These are phyloP conservation scores for Ceratocystis huliohia DNA, from an alignment of 2,329 filamentous ascomycete genomes.

Conservation along the genomic window DNA sequence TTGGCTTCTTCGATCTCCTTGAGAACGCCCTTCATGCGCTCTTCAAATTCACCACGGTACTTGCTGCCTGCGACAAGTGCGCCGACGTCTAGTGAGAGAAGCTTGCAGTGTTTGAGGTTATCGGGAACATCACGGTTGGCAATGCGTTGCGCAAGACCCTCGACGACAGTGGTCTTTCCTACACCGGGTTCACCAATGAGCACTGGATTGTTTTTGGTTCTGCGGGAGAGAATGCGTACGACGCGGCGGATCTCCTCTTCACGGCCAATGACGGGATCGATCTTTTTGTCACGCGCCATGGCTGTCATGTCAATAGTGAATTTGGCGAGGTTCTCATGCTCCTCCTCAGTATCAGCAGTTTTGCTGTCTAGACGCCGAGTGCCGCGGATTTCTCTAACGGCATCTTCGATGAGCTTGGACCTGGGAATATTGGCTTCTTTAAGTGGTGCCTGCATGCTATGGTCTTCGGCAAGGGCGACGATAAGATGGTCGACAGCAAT, in stretches of 20 bases:
- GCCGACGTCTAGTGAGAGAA: conserved; percentile 90
- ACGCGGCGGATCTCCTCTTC: conserved; percentile 92
- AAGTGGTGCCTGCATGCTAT: conserved; percentile 57
- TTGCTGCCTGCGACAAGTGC: conserved; percentile 94
- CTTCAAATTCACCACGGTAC: conserved; percentile 96
- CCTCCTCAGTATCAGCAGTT: conserved; percentile 82
- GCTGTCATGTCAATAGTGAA: conserved; percentile 98
- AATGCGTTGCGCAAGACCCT: conserved; percentile 88
- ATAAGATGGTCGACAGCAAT: conserved; percentile 94
- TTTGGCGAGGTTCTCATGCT: conserved; percentile 91
- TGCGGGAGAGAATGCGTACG: conserved; percentile 77
- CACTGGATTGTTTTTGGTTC: conserved; percentile 98
- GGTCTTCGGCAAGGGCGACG: conserved; percentile 67
- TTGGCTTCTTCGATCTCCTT: conserved; percentile 93
- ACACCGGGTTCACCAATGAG: conserved; percentile 97
- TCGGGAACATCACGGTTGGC: conserved; percentile 94
- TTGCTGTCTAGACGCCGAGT: conserved; percentile 91
- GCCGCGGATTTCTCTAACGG: conserved; percentile 82
- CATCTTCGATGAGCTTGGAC: conserved; percentile 74
- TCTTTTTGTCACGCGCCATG: conserved; percentile 92
- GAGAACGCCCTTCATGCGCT: conserved; percentile 96
- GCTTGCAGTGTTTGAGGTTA: conserved; percentile 82
- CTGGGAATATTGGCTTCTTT: conserved; percentile 87
- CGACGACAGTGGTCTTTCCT: conserved; percentile 94
- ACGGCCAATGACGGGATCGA: conserved; percentile 91